Evolutionary conservation across 1,284 basidiomycete genomes (phyloP).

Genomic region (Paramarasmius palmivorus): DNA sequence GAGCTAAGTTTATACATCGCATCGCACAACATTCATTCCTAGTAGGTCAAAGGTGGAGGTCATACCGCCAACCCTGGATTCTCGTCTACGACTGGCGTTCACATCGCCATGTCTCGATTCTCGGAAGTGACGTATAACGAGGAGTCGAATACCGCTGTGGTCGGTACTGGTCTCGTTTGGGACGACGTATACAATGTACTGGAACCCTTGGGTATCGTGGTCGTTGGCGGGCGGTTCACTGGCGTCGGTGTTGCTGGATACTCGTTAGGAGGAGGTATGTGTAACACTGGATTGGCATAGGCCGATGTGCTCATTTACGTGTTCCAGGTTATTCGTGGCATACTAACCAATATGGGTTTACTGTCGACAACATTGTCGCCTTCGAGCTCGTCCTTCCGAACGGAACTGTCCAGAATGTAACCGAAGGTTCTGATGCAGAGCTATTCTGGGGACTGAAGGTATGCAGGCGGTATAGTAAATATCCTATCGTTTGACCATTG

Average conservation of each 20-base stretch:
- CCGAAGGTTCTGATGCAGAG: conserved; percentile 29
- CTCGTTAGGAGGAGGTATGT: conserved; percentile 52
- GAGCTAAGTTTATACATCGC: conserved; percentile 10
- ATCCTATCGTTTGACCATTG: too few relatives aligned
- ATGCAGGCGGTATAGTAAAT: not conserved
- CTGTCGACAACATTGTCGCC: conserved; percentile 37
- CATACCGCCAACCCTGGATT: conserved; percentile 51
- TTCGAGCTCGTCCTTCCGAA: conserved; percentile 39
- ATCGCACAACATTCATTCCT: not conserved
- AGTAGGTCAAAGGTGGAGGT: conserved; percentile 55
- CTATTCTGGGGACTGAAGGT: conserved; percentile 39
- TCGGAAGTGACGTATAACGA: conserved; percentile 43
- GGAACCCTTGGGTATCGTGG: conserved; percentile 43
- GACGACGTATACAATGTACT: conserved; percentile 56
- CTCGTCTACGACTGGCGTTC: conserved; percentile 55
- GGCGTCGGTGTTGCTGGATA: conserved; percentile 63
- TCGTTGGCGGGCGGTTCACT: conserved; percentile 52
- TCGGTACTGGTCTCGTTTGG: conserved; percentile 58
- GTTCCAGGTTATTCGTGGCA: conserved; percentile 38
- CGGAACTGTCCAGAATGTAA: conserved; percentile 31
- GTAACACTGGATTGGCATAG: not conserved
- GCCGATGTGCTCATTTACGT: not conserved
- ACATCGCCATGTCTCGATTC: conserved; percentile 55
- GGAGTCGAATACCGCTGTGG: conserved; percentile 35
- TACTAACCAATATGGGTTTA: conserved; percentile 38